Conservation (phyloP, 2,329 filamentous ascomycete genomes). For the Madurella fahalii region DNA sequence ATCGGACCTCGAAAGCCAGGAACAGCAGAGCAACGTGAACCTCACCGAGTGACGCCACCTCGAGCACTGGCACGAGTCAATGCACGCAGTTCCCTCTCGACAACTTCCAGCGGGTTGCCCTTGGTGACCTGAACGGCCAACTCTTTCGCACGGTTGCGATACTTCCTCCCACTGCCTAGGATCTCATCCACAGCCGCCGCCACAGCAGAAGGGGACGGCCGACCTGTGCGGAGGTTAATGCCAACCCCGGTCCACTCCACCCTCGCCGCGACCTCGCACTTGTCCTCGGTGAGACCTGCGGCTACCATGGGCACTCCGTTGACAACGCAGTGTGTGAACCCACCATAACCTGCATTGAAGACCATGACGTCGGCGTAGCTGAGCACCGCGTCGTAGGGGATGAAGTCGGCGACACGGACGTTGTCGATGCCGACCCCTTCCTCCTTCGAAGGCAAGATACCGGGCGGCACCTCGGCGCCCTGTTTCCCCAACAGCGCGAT, state of each 20-base stretch:
- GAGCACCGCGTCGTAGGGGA: constrained; percentile 45
- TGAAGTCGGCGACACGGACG: constrained; percentile 41
- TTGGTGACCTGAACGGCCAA: constrained; percentile 10
- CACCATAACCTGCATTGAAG: constrained; percentile 46
- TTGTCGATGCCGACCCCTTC: constrained; percentile 29
- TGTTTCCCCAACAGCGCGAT: constrained; percentile 31
- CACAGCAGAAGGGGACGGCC: constrained; percentile 10
- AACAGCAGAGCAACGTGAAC: no score
- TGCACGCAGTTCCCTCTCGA: constrained; percentile 12
- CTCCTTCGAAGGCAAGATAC: constrained; percentile 28
- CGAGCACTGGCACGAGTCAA: neutral
- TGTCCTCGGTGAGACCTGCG: constrained; percentile 40
- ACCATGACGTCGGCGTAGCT: constrained; percentile 38
- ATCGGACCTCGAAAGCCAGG: no score
- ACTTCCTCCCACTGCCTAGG: constrained; percentile 7
- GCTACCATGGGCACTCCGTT: constrained; percentile 46
- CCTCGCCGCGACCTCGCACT: constrained; percentile 39
- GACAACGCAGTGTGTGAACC: constrained; percentile 41
- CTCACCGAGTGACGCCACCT: no score
- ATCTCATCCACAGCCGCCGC: constrained; percentile 15
- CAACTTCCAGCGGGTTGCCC: constrained; percentile 9
- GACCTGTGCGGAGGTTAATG: constrained; percentile 38
- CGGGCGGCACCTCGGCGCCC: constrained; percentile 25
- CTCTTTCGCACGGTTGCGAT: constrained; percentile 5
- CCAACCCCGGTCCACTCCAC: constrained; percentile 44